Evolutionary conservation across 2,329 filamentous ascomycete genomes (phyloP).

Genomic region (Myriosclerotinia scirpicola): DNA sequence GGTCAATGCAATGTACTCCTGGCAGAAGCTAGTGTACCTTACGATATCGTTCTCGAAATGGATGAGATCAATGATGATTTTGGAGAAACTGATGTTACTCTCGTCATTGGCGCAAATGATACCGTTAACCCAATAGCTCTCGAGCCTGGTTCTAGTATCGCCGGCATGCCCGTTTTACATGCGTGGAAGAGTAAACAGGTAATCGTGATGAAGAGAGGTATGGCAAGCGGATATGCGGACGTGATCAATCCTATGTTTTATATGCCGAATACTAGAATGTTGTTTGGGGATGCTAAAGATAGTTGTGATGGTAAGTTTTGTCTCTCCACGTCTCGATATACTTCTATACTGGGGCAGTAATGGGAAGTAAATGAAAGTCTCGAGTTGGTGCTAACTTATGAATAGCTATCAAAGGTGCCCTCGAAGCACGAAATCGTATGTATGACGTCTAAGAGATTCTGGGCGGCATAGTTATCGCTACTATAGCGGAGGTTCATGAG

Average conservation of each 20-base stretch:
- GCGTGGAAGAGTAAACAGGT: constrained; percentile 95
- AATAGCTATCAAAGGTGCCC: constrained; percentile 31
- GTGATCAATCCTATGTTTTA: constrained; percentile 93
- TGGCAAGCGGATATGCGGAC: constrained; percentile 88
- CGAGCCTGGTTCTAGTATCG: constrained; percentile 79
- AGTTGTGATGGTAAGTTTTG: constrained; percentile 67
- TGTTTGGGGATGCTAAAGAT: constrained; percentile 86
- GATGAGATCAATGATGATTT: constrained; percentile 97
- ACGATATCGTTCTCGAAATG: constrained; percentile 93
- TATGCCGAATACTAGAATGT: constrained; percentile 85
- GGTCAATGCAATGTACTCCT: constrained; percentile 90
- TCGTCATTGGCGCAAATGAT: constrained; percentile 90
- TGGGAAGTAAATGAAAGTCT: constrained; percentile 52
- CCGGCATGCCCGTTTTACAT: constrained; percentile 88
- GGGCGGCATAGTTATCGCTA: not conserved
- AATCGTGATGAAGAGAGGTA: constrained; percentile 88
- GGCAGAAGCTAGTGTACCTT: constrained; percentile 83
- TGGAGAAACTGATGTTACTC: constrained; percentile 76
- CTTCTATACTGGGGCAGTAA: constrained; percentile 6
- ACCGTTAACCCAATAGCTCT: constrained; percentile 89
- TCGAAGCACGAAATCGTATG: constrained; percentile 32
- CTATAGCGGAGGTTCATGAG: rapidly evolving
- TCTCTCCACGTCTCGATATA: constrained; percentile 20
- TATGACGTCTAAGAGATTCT: constrained; percentile 30
- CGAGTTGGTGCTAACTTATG: constrained; percentile 46